Base-by-base conservation (phyloP, 306 rosid genomes). In the Gillenia trifoliata region DNA sequence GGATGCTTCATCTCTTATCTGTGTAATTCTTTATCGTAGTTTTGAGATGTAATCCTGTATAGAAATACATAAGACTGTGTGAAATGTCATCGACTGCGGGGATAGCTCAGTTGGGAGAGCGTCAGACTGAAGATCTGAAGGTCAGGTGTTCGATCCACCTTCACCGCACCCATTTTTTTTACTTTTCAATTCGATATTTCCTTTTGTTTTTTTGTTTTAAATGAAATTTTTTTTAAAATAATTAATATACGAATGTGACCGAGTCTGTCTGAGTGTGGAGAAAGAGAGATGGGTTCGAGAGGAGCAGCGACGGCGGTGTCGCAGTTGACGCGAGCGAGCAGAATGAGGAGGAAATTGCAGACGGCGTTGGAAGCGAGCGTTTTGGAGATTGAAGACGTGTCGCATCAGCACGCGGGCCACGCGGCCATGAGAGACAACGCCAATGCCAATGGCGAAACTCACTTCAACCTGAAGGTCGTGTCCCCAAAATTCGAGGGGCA, bases 361-460 rank as follows among this genome's bases (percentile, higher is more conserved):
- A 68, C 93, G 65, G 89, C 91, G 23, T 79, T 91, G 23, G 92
- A 90, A 77, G 88, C 96, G 50, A 87, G 83, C 49, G 75, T 75
- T 4, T 28, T 91, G 79, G 98, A 91, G 34, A 78, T 91, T 3
- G 94, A 93, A 79, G 98, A 93, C 86, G 97, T 91, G 52, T 91
- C 98, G 52, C 52, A 87, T 70, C 97, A 91, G 85, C 98, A 91
- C 78, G 91, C 93, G 0, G 96, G 92, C 11, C 98, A 93, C 70
- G 87, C 92, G 40, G 98, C 92, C 64, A 75, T 91, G 64, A 54
- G 50, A 43, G 19, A 43, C 6, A 13, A 13, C 17, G 50, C 6
- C 50, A 43, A 43, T 13, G 19, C 0, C 19, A 86, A 72, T 6
- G 70, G 78, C 33, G 97, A 91, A 50, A 88, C 97, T 15, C 98